A percentile compares a stretch with the other conserved stretches of the same genome.
These are phyloP conservation scores for Abelmoschus esculentus DNA, from an alignment of 345 rosid species.

Conservation along the genomic window DNA sequence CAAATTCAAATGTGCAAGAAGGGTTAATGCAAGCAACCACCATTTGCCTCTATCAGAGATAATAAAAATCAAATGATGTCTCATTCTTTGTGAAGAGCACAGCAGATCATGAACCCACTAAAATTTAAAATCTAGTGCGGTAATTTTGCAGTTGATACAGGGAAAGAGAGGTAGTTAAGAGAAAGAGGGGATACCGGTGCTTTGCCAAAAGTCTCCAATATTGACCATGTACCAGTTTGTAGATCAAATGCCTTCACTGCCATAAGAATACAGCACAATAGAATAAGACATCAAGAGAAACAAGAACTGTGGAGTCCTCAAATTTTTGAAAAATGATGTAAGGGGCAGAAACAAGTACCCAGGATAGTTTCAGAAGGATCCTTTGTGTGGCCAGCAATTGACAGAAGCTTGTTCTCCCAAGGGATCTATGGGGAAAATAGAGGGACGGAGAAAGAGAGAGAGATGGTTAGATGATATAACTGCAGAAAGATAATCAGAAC, in stretches of 20 bases:
- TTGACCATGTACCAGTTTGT: conserved; percentile 69
- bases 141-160: conserved; percentile 13
- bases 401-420: conserved; percentile 86
- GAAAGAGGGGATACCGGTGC: conserved; percentile 56
- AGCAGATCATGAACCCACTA: neutral
- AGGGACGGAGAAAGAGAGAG: neutral
- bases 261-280: conserved; percentile 16
- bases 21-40: neutral
- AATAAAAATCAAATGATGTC: neutral
- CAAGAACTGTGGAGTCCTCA: neutral
- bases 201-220: conserved; percentile 90
- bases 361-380: conserved; percentile 83
- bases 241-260: conserved; percentile 88
- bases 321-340: neutral
- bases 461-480: conserved; percentile 5
- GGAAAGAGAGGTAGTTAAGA: conserved; percentile 5
- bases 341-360: conserved; percentile 32
- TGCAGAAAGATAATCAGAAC: conserved; percentile 14
- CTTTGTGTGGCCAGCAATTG: conserved; percentile 92
- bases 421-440: conserved; percentile 50
- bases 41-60: neutral
- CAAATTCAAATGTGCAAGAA: neutral
- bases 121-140: neutral
- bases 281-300: neutral
- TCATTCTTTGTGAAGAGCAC: neutral